Percentiles rank a stretch among this genome's conserved stretches.
phyloP scores from a whole-genome alignment of 805 yeast genomes.

The Ogataea populi-albae region DNA sequence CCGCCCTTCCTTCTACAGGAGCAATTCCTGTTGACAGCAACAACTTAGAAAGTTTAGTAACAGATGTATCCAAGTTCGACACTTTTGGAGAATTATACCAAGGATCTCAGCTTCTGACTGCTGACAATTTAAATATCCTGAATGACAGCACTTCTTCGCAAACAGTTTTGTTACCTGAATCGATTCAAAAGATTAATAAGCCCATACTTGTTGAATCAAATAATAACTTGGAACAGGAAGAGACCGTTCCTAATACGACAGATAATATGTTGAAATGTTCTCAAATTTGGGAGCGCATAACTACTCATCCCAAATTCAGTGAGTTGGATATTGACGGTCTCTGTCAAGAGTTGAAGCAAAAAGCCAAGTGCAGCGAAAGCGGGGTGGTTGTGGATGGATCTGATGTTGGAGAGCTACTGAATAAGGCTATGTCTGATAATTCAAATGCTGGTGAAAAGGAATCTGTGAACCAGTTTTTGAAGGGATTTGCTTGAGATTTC shows the following conservation, averaged over 20 bases:
- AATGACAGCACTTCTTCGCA: conserved; percentile 14
- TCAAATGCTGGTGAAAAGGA: conserved; percentile 1
- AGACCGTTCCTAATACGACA: conserved; percentile 66
- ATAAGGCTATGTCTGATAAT: conserved; percentile 20
- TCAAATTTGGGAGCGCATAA: conserved; percentile 94
- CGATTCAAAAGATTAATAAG: too few species aligned
- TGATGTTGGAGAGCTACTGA: conserved; percentile 65
- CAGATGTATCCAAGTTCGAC: conserved; percentile 58
- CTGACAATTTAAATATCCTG: conserved; percentile 19
- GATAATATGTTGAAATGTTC: conserved; percentile 67
- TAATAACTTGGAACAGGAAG: too few species aligned
- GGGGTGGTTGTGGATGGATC: conserved; percentile 85
- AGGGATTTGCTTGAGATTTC: conserved; percentile 6
- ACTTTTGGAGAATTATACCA: conserved; percentile 38
- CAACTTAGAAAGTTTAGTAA: conserved; percentile 36
- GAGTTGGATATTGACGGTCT: conserved; percentile 93
- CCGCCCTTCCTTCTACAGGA: too few species aligned
- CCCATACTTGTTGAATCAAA: too few species aligned
- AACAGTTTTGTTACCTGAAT: too few species aligned
- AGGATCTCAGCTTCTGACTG: conserved; percentile 15
- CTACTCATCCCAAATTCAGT: conserved; percentile 89
- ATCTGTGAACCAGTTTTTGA: conserved; percentile 11
- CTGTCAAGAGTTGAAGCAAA: conserved; percentile 81
- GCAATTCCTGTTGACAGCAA: conserved; percentile 9
- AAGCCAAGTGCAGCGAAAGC: conserved; percentile 91